Base-by-base conservation (phyloP, 2,329 filamentous ascomycete species). In the Claviceps sp. region DNA sequence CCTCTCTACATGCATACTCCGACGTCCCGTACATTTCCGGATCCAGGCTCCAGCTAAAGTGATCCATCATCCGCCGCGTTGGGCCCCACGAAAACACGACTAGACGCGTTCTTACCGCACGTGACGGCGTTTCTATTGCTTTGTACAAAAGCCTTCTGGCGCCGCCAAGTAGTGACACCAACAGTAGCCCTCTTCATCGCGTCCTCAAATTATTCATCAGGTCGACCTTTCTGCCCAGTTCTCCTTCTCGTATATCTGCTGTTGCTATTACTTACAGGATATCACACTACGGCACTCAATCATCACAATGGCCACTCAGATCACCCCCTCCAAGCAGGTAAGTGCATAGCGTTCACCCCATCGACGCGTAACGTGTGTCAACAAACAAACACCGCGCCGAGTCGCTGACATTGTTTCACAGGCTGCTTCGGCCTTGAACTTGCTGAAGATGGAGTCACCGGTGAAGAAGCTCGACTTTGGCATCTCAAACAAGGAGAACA, bases 391-490 rank as follows among this genome's bases (percentile, higher is more conserved):
- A 38, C 26, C 3, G 13, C 5, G 40, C 46, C 44, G 37, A 47
- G 39, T 38, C 37, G 50, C 68, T 73, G 68, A 72, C 60, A 53
- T 51, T 50, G 55, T 52, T 56, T 41, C 53, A 58, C 67, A 97
- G 91, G 85, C 85, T 74, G 87, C 89, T 63, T 84, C 87, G 64
- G 89, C 83, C 62, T 85, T 97, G 65, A 84, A 93, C 70, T 82
- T 81, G 61, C 78, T 97, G 69, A 94, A 91, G 73, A 94, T 96
- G 82, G 87, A 94, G 61, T 93, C 89, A 1, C 89, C 90, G 46
- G 73, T 85, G 58, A 95, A 95, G 84, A 94, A 94, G 79, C 80
- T 93, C 59, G 77, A 86, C 74, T 89, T 95, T 68, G 72, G 77
- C 58, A 66, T 74, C 51, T 76, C 76, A 54, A 78, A 88, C 74